Base-by-base conservation (phyloP, 805 yeast genomes). In the Wickerhamiella brachini region DNA sequence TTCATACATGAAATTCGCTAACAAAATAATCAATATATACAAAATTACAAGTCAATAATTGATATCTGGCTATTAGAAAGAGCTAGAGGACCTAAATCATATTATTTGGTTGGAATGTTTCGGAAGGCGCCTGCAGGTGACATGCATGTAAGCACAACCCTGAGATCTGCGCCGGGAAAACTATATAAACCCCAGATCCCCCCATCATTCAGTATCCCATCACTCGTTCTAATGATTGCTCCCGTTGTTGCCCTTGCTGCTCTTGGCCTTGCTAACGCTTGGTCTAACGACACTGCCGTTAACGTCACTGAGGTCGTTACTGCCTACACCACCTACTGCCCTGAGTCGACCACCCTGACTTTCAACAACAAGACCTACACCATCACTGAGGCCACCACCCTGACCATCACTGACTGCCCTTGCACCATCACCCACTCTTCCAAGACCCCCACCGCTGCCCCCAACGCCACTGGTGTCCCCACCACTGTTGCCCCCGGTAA, bases 371-470 rank as follows among this genome's bases (percentile, higher is more conserved):
- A 68, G 68, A 78, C 86, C 63, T 74, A 77, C 78, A 79, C 83
- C 57, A 83, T 79, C 65, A 77, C 85, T 54, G 79, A 67, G 60
- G 77, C 85, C 54, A 80, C 86, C 66, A 81, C 86, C 60, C 67
- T 81, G 62, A 80, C 86, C 68, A 75, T 81, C 76, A 81, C 87
- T 39, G 46, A 26, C 57, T 44, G 49, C 49, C 49, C 51, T 43
- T 47, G 48, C 52, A 43, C 47, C 52, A 44, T 53, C 45, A 37
- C 57, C 49, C 26, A 31, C 49, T 5, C 31, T 51, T 37, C 41
- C n/a, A n/a, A n/a, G 41, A 20, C 20, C 38, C 37, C 49, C 50
- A 6, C 49, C 31, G 29, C 42, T 18, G 23, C 57, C 49, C 53
- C 49, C 60, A 59, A 65, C 34, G 15, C 45, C 41, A 41, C 51